phyloP scores from a whole-genome alignment of 1,139 yeast species.

The Yamadazyma diddensiae region DNA sequence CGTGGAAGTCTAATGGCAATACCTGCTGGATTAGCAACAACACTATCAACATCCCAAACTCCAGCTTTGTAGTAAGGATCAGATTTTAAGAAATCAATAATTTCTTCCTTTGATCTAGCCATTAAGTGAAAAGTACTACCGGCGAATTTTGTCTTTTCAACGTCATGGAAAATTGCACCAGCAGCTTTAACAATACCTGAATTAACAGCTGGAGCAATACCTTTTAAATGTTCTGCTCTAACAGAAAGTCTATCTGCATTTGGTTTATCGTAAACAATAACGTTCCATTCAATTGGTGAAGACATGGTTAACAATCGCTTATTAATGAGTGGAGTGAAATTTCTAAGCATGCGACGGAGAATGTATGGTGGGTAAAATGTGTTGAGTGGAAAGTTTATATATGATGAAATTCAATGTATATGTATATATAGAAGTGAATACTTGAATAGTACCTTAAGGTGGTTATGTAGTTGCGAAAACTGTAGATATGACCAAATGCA shows the following conservation, averaged over 20 bases:
- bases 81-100: slow-evolving; percentile 56
- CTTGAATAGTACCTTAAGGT: too few species aligned
- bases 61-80: slow-evolving; percentile 66
- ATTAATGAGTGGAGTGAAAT: too few species aligned
- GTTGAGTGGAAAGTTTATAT: too few species aligned
- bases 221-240: slow-evolving; percentile 59
- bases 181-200: slow-evolving; percentile 60
- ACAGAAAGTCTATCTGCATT: slow-evolving; percentile 54
- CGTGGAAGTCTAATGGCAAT: slow-evolving; percentile 35
- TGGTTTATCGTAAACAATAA: slow-evolving; percentile 69
- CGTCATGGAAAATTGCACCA: slow-evolving; percentile 59
- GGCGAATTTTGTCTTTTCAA: slow-evolving; percentile 53
- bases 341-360: too few species aligned
- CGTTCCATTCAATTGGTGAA: slow-evolving; percentile 56
- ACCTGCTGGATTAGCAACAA: slow-evolving; percentile 54
- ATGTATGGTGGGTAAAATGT: too few species aligned
- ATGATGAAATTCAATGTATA: too few species aligned
- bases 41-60: slow-evolving; percentile 72
- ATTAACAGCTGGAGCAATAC: slow-evolving; percentile 48
- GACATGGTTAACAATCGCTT: slow-evolving; percentile 13
- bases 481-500: too few species aligned
- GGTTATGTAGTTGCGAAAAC: too few species aligned
- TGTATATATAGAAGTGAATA: too few species aligned
- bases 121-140: slow-evolving; percentile 66
- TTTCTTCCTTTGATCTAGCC: slow-evolving; percentile 64